Evolutionary conservation across 2,329 filamentous ascomycete species (phyloP).

Genomic region (Malbranchea zuffiana): DNA sequence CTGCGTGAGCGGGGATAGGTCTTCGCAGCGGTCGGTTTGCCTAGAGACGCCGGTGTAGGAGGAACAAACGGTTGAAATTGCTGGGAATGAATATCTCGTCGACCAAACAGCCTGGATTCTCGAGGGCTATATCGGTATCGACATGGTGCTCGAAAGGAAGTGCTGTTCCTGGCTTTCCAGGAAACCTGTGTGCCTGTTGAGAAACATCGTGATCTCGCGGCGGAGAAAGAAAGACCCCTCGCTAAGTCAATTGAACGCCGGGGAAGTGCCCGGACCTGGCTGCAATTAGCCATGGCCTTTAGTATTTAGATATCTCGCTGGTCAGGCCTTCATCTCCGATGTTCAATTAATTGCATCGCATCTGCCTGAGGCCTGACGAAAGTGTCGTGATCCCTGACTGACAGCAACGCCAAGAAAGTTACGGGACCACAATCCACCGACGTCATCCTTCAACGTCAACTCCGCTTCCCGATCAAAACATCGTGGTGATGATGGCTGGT

Average conservation of each 20-base stretch:
- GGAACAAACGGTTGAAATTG: constrained; percentile 49
- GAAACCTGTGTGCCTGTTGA: neutral
- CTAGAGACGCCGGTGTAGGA: constrained; percentile 67
- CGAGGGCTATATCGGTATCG: neutral
- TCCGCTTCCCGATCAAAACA: too few relatives aligned
- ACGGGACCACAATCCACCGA: too few relatives aligned
- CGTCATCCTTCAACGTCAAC: too few relatives aligned
- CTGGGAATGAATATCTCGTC: constrained; percentile 7
- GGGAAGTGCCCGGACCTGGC: constrained; percentile 7
- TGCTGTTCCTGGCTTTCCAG: neutral
- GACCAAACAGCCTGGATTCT: neutral
- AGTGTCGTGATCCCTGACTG: too few relatives aligned
- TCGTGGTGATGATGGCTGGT: too few relatives aligned
- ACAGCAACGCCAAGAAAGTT: too few relatives aligned
- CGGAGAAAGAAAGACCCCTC: neutral
- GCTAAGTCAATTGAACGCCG: neutral
- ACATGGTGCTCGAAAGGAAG: neutral
- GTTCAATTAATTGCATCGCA: too few relatives aligned
- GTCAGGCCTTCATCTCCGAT: too few relatives aligned
- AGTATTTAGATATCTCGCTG: too few relatives aligned
- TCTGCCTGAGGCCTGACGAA: too few relatives aligned
- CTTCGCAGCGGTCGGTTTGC: constrained; percentile 58
- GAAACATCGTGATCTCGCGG: neutral
- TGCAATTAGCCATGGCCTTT: constrained; percentile 7
- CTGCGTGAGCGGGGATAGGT: constrained; percentile 58